Conservation (phyloP, 2,329 filamentous ascomycete genomes). For the Fusarium pseudocircinatum region DNA sequence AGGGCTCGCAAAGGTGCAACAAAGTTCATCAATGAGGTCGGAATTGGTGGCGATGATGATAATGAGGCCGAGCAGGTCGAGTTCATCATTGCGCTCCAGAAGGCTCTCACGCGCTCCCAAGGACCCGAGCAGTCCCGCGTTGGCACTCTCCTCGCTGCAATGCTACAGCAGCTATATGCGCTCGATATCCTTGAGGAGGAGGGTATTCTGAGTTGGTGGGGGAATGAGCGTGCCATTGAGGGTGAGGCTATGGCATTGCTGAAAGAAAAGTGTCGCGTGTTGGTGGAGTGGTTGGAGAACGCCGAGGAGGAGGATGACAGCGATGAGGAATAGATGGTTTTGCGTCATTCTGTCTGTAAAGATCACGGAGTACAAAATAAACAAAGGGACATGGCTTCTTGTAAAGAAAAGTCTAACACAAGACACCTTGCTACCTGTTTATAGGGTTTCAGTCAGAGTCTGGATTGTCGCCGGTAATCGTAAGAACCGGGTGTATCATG, state of each 20-base stretch:
- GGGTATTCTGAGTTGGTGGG: conserved; percentile 90
- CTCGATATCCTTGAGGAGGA: conserved; percentile 89
- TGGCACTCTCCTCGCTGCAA: conserved; percentile 75
- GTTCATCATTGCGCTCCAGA: conserved; percentile 83
- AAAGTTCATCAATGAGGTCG: conserved; percentile 68
- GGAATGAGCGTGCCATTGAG: conserved; percentile 72
- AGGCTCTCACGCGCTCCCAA: conserved; percentile 74
- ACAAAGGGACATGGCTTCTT: conserved; percentile 6
- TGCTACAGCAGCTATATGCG: conserved; percentile 86
- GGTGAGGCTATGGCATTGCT: conserved; percentile 76
- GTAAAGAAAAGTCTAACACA: neutral
- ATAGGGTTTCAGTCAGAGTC: neutral
- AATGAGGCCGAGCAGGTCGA: conserved; percentile 81
- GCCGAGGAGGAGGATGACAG: conserved; percentile 77
- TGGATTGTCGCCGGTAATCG: neutral
- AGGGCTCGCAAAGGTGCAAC: conserved; percentile 61
- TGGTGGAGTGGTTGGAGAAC: conserved; percentile 87
- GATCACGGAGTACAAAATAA: conserved; percentile 30
- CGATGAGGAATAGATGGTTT: conserved; percentile 41
- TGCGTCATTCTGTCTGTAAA: conserved; percentile 1
- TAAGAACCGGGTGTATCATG: neutral
- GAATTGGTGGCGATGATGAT: conserved; percentile 65
- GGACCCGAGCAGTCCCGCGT: conserved; percentile 61
- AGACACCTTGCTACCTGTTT: neutral
- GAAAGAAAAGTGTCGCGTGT: conserved; percentile 76